Conservation (phyloP, 805 yeast species). For the Sugiyamaella marilandica region DNA sequence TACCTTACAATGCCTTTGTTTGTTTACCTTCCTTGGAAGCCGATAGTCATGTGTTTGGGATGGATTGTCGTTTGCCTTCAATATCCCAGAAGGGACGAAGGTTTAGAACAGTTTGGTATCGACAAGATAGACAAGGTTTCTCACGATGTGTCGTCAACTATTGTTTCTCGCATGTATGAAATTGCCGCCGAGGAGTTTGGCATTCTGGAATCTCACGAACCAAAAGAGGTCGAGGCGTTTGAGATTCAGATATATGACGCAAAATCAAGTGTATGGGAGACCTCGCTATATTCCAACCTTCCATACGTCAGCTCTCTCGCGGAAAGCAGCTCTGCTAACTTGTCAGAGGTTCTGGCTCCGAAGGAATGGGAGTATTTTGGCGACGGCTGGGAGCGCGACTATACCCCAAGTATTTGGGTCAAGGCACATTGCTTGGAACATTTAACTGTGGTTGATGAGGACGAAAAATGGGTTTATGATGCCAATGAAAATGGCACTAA, state of each 20-base stretch:
- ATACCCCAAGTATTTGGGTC: constrained; percentile 58
- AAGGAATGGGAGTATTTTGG: constrained; percentile 21
- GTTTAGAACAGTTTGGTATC: background rate
- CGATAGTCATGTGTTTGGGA: constrained; percentile 35
- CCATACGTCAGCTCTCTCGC: constrained; percentile 13
- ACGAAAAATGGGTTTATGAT: constrained; percentile 86
- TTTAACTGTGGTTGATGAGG: constrained; percentile 58
- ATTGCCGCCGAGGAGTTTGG: constrained; percentile 38
- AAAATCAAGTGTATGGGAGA: constrained; percentile 27
- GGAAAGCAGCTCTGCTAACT: constrained; percentile 6
- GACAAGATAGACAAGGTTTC: constrained; percentile 1
- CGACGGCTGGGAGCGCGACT: constrained; percentile 58
- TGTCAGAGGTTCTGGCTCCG: constrained; percentile 21
- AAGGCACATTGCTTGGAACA: constrained; percentile 41
- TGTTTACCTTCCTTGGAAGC: constrained; percentile 36
- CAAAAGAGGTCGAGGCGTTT: constrained; percentile 54
- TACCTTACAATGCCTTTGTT: constrained; percentile 30
- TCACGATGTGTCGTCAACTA: background rate
- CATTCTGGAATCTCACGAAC: constrained; percentile 39
- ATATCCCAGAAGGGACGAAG: constrained; percentile 12
- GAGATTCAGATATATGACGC: constrained; percentile 20
- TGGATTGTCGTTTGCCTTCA: constrained; percentile 42
- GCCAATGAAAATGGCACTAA: constrained; percentile 25
- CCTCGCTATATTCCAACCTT: constrained; percentile 8
- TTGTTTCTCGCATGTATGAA: constrained; percentile 6